A percentile compares a stretch with the other conserved stretches of the same genome.
Conservation (phyloP, 1,139 yeast genomes). For the Taphrina pruni region DNA sequence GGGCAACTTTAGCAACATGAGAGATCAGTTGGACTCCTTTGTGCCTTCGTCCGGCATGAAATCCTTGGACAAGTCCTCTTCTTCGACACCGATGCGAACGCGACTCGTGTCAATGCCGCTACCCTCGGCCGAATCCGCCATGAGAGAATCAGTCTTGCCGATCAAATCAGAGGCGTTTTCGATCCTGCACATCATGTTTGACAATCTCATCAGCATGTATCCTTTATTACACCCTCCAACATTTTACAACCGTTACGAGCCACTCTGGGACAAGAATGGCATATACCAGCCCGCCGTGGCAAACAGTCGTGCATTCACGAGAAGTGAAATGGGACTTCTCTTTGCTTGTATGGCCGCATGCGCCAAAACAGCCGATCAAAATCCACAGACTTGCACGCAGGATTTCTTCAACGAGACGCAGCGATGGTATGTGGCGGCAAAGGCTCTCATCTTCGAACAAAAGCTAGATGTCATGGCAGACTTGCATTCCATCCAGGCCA, state of each 20-base stretch:
- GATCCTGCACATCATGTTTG: constrained; percentile 22
- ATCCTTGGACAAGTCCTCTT: neutral
- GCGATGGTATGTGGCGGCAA: constrained; percentile 28
- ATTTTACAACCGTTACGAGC: constrained; percentile 23
- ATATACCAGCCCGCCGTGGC: constrained; percentile 5
- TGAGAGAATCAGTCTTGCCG: constrained; percentile 3
- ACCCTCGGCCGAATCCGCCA: constrained; percentile 8
- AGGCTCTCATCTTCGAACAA: constrained; percentile 10
- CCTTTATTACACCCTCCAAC: constrained; percentile 37
- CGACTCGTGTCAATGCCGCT: constrained; percentile 1
- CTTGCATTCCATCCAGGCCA: constrained; percentile 23
- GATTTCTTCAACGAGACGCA: constrained; percentile 12
- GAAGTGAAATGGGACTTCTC: constrained; percentile 26
- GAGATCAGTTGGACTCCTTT: constrained; percentile 13
- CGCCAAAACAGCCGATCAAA: constrained; percentile 3
- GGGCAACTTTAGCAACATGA: constrained; percentile 19
- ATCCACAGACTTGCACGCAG: neutral
- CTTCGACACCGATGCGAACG: neutral
- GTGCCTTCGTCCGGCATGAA: constrained; percentile 22
- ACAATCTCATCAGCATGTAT: constrained; percentile 33
- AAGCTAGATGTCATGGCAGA: constrained; percentile 21
- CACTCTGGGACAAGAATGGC: constrained; percentile 21
- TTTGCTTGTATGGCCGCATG: constrained; percentile 32
- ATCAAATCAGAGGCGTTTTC: constrained; percentile 12
- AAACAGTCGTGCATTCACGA: constrained; percentile 15